phyloP scores from a whole-genome alignment of 2,329 filamentous ascomycete species.

The Berkeleyomyces basicola region DNA sequence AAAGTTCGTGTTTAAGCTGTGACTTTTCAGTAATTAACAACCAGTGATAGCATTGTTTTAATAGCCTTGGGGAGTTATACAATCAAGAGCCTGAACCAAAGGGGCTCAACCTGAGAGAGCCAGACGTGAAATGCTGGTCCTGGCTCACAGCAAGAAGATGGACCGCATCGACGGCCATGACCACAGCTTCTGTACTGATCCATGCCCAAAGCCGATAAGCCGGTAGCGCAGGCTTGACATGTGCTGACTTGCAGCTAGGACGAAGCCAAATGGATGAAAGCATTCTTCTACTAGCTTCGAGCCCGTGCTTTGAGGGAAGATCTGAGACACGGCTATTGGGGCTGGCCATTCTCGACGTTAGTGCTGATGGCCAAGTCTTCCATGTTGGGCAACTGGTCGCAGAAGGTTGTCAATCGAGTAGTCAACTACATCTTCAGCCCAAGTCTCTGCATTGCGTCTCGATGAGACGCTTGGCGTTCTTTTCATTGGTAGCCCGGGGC shows the following conservation, averaged over 20 bases:
- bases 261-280: not conserved
- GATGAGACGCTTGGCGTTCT: not conserved
- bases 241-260: no score
- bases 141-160: no score
- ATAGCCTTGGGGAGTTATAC: no score
- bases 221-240: not conserved
- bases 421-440: not conserved
- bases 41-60: no score
- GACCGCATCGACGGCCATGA: no score
- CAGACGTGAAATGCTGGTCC: no score
- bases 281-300: not conserved
- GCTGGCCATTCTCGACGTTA: not conserved
- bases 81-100: no score
- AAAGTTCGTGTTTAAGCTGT: no score
- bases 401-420: not conserved
- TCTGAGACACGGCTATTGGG: not conserved
- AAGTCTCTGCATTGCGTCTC: not conserved
- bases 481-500: not conserved
- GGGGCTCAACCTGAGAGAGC: no score
- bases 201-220: no score
- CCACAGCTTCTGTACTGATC: no score
- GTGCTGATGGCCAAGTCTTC: not conserved
- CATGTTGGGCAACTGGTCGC: not conserved
- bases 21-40: no score
- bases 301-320: not conserved